phyloP scores from a whole-genome alignment of 495 filamentous ascomycete genomes.

The Talaromyces stipitatus region DNA sequence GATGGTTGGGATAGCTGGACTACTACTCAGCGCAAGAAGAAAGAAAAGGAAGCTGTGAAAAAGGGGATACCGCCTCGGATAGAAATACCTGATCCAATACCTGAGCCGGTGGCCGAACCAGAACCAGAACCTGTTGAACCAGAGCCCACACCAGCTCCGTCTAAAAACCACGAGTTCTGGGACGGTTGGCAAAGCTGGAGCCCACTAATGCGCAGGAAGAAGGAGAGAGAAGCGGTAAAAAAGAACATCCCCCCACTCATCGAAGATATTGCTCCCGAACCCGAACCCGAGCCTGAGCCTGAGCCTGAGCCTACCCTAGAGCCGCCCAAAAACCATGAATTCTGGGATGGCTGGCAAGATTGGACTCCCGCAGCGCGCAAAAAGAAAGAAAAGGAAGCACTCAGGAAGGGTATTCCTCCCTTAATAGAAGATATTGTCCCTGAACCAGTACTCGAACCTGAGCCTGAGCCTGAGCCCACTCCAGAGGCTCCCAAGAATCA shows the following conservation, averaged over 20 bases:
- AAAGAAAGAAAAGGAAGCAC: conserved; percentile 14
- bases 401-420: conserved; percentile 5
- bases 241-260: conserved; percentile 3
- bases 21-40: background rate
- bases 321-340: conserved; percentile 5
- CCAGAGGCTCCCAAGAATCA: conserved; percentile 8
- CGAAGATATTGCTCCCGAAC: conserved; percentile 5
- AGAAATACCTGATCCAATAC: conserved; percentile 15
- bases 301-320: conserved; percentile 12
- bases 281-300: conserved; percentile 19
- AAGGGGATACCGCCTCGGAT: conserved; percentile 20
- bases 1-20: background rate
- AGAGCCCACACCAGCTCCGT: conserved; percentile 16
- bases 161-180: conserved; percentile 6
- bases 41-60: conserved; percentile 2
- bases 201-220: conserved; percentile 8
- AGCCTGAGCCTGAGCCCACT: conserved; percentile 15
- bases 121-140: conserved; percentile 23
- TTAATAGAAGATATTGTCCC: conserved; percentile 9
- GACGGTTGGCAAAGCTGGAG: background rate
- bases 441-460: conserved; percentile 18
- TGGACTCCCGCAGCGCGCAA: conserved; percentile 3
- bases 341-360: background rate
- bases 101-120: conserved; percentile 6
- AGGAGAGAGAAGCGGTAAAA: conserved; percentile 13